A percentile compares a stretch with the other conserved stretches of the same genome.
Evolutionary conservation across 805 yeast species (phyloP).

Genomic region (Teunomyces kruisii): DNA sequence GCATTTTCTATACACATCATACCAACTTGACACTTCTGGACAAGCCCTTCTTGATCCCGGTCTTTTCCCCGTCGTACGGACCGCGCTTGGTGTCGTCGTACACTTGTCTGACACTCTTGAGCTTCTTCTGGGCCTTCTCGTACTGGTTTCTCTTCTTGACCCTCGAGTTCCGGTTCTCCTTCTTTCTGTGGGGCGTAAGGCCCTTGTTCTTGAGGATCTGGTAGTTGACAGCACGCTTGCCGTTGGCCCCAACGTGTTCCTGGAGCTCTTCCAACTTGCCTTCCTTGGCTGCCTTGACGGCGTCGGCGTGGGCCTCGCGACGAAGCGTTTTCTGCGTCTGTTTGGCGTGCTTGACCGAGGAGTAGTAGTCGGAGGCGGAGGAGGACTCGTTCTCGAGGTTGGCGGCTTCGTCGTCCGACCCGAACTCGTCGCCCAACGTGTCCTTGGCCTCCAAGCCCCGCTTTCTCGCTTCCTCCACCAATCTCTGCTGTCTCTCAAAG

Average conservation of each 20-base stretch:
- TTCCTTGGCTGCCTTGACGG: constrained; percentile 76
- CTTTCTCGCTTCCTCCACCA: constrained; percentile 82
- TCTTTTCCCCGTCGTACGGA: constrained; percentile 89
- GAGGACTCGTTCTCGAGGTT: too few species aligned
- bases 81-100: constrained; percentile 66
- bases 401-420: constrained; percentile 51
- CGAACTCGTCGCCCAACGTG: constrained; percentile 51
- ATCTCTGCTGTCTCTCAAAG: constrained; percentile 85
- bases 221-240: constrained; percentile 92
- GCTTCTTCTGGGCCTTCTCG: constrained; percentile 91
- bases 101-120: constrained; percentile 88
- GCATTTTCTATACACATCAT: constrained; percentile 1
- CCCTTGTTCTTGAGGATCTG: constrained; percentile 97
- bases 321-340: constrained; percentile 52
- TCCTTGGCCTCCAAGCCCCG: constrained; percentile 68
- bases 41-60: constrained; percentile 95
- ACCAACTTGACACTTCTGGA: constrained; percentile 82
- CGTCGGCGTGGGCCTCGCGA: constrained; percentile 62
- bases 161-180: constrained; percentile 92
- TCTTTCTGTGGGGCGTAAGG: constrained; percentile 87
- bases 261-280: constrained; percentile 76
- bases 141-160: constrained; percentile 98
- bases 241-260: constrained; percentile 69
- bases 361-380: constrained; percentile 65
- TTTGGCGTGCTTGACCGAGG: constrained; percentile 49